Evolutionary conservation across 768 basidiomycete genomes (phyloP).

Genomic region (Russula sp.): DNA sequence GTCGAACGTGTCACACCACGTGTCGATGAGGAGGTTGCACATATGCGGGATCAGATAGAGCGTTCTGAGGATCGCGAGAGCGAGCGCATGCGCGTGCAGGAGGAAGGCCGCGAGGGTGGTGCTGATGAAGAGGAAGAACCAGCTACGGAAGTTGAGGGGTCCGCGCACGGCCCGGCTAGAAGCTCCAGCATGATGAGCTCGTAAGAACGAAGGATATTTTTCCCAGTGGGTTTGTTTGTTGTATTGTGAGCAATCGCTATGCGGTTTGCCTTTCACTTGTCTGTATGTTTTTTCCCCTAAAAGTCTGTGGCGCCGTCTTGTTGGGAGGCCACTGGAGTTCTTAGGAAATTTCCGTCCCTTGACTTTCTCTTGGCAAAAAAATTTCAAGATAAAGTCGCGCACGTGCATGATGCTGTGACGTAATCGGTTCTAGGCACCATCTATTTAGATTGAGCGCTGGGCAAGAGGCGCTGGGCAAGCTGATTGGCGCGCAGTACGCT

Average conservation of each 20-base stretch:
- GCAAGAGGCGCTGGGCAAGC: too few species aligned
- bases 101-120: constrained; percentile 13
- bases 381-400: too few species aligned
- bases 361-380: background rate
- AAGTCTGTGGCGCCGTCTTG: too few species aligned
- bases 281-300: too few species aligned
- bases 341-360: background rate
- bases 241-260: background rate
- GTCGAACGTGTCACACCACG: constrained; percentile 83
- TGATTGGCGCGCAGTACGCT: too few species aligned
- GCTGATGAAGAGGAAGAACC: constrained; percentile 14
- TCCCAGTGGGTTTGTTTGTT: too few species aligned
- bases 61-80: constrained; percentile 46
- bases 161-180: constrained; percentile 15
- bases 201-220: background rate
- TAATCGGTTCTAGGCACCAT: too few species aligned
- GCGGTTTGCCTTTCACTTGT: too few species aligned
- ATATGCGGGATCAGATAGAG: constrained; percentile 70
- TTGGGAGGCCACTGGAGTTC: background rate
- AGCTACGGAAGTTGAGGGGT: constrained; percentile 16
- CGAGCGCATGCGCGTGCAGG: constrained; percentile 18
- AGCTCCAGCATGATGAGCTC: constrained; percentile 14
- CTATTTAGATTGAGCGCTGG: too few species aligned
- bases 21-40: constrained; percentile 79
- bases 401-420: too few species aligned